A percentile compares a stretch with the other conserved stretches of the same genome.
These are phyloP conservation scores for Sugiyamaella smithiae DNA, from an alignment of 805 yeast species.

Conservation along the genomic window DNA sequence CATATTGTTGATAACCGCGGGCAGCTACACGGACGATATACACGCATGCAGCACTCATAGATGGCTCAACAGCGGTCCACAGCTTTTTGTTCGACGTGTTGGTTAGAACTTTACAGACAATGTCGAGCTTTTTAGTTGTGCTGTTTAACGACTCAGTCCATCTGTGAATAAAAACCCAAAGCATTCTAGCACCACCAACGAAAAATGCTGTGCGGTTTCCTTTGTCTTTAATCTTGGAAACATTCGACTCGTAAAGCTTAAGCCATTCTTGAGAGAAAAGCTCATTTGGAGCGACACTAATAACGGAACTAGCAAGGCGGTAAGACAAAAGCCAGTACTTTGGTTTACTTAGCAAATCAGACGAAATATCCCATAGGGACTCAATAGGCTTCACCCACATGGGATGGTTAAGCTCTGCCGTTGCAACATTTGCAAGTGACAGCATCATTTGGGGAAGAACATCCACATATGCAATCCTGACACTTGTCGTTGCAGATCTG, in stretches of 20 bases:
- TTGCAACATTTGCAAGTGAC: constrained; percentile 78
- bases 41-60: constrained; percentile 39
- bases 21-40: constrained; percentile 78
- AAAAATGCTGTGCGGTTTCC: constrained; percentile 53
- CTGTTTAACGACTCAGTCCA: constrained; percentile 86
- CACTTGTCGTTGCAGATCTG: constrained; percentile 38
- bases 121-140: constrained; percentile 74
- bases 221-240: constrained; percentile 60
- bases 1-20: constrained; percentile 70
- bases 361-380: constrained; percentile 51
- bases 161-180: constrained; percentile 88
- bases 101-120: constrained; percentile 54
- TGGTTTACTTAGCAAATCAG: constrained; percentile 39
- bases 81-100: constrained; percentile 48
- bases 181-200: constrained; percentile 64
- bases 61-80: constrained; percentile 68
- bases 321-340: constrained; percentile 61
- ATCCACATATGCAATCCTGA: constrained; percentile 78
- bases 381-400: constrained; percentile 85
- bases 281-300: constrained; percentile 78
- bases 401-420: constrained; percentile 96
- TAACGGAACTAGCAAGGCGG: constrained; percentile 64
- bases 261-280: constrained; percentile 74
- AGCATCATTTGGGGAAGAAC: constrained; percentile 71
- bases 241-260: constrained; percentile 57